Evolutionary conservation across 192 early-diverging fungal genomes (phyloP), one percentile per base, ranked within the genome.

Genomic region (Dissophora globulifera): DNA sequence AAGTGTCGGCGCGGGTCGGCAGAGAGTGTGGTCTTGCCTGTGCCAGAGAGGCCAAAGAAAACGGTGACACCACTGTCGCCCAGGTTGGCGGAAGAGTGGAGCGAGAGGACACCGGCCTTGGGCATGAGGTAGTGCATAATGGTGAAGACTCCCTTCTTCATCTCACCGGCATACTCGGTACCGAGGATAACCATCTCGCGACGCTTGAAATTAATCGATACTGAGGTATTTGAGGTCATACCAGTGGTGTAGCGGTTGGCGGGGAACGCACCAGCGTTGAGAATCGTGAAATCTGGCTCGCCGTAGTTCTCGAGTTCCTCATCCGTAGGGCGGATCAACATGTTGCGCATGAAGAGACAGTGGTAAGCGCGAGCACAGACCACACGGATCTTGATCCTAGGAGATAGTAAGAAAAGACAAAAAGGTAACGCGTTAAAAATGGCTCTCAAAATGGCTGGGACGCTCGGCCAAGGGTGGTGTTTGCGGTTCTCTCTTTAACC

Each of bases 121-220:
- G 97, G 97, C 96, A 97, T 97, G 65, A 94, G 82, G 88, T 99
- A 97, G 82, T 99, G 95, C 97, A 99, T 97, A 50, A 99, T 94
- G 25, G 95, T 97, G 84, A 97, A 96, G 60, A 91, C 83, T 79
- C 96, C 97, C 91, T 99, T 99, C 86, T 99, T 99, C 97, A 99
- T 99, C 85, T 99, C 97, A 57, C 97, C 97, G 58, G 97, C 97
- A 69, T 99, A 99, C 81, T 97, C 93, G 62, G 95, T 95, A 47
- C 97, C 97, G 41, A 99, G 86, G 52, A 99, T 99, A 33, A 99
- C 93, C 97, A 99, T 99, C 83, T 99, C 94, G 30, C 79, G 78
- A 80, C 93, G 91, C 78, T 92, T 90, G 62, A 99, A 99, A 88
- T 93, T 93, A 80, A 99, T 84, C 23, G 93, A 85, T 40, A 99